These are phyloP conservation scores for Moesziomyces globuligerus DNA, from an alignment of 1,284 basidiomycete genomes.

Conservation along the genomic window DNA sequence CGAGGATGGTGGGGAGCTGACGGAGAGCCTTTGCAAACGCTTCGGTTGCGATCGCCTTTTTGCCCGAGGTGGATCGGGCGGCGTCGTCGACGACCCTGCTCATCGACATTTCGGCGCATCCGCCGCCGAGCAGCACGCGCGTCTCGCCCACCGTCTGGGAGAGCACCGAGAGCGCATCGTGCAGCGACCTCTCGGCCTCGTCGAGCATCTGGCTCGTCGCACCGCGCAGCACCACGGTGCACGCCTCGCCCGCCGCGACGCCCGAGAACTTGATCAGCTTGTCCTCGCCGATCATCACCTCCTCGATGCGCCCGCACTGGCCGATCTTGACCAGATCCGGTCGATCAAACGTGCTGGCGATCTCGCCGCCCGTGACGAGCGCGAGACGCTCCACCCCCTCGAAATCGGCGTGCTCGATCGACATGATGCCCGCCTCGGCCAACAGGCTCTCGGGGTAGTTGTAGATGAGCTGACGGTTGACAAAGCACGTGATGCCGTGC, in stretches of 20 bases:
- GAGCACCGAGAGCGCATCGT: conserved; percentile 95
- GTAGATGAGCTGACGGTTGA: conserved; percentile 98
- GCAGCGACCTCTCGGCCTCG: conserved; percentile 95
- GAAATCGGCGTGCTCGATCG: conserved; percentile 98
- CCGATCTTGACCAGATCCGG: conserved; percentile 95
- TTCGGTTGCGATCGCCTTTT: conserved; percentile 95
- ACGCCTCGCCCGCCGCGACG: conserved; percentile 97
- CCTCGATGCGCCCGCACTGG: conserved; percentile 92
- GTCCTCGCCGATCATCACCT: conserved; percentile 99
- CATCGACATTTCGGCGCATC: conserved; percentile 98
- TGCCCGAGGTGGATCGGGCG: conserved; percentile 85
- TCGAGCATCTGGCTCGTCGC: conserved; percentile 99
- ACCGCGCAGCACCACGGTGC: conserved; percentile 95
- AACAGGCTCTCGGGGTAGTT: conserved; percentile 97
- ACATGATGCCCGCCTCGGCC: conserved; percentile 91
- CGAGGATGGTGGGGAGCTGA: conserved; percentile 89
- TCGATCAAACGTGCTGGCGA: conserved; percentile 92
- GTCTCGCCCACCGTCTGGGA: conserved; percentile 99
- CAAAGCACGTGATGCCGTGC: conserved; percentile 97
- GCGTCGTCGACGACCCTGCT: conserved; percentile 90
- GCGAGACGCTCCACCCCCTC: conserved; percentile 97
- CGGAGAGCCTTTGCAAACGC: conserved; percentile 87
- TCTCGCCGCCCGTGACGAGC: conserved; percentile 97
- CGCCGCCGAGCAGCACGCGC: conserved; percentile 90
- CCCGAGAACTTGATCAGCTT: conserved; percentile 99